Base-by-base conservation (phyloP, 2,329 filamentous ascomycete species). In the Botryotinia globosa region DNA sequence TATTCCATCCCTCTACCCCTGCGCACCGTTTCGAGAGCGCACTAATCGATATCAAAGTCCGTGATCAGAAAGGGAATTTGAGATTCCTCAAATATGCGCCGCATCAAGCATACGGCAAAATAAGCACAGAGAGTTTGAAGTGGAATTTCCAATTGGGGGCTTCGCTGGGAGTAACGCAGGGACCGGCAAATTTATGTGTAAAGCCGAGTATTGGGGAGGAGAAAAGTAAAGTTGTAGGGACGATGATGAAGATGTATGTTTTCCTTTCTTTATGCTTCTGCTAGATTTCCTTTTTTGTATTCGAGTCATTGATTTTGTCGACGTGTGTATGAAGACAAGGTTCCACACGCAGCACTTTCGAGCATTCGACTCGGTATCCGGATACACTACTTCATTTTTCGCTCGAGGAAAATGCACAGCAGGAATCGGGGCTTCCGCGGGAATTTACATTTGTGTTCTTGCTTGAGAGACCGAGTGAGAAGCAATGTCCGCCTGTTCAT, bases 391-490 rank as follows among this genome's bases (percentile, higher is more conserved):
- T 86, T 14, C 82, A 86, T 22, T 87, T 85, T 85, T 85, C 85
- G 7, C 79, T 87, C 2, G 83, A 85, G 71, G 85, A 87, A 70
- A 87, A 86, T 72, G 74, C 77, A 54, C 78, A 86, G 14, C 85
- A 86, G 74, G 81, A 82, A 37, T 85, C 84, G 7, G 85, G 85
- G 3, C 77, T 87, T 7, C 85, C 85, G 16, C 81, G 85, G 14
- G 85, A 86, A 72, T 85, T 86, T 67, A 85, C 85, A 4, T 86
- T 86, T 75, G 84, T 85, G 25, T 82, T 86, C 79, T 77, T 87
- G 9, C 79, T 86, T 9, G 76, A 78, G 54, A 69, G 76, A 39
- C 67, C 73, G 5, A 72, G 68, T 20, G 69, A 74, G 5, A 32
- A 71, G 16, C 44, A 64, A 32, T 51, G 56, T 37, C 51, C 62